Base-by-base conservation (phyloP, 83 land plant genomes). In the Isoetes engelmannii region DNA sequence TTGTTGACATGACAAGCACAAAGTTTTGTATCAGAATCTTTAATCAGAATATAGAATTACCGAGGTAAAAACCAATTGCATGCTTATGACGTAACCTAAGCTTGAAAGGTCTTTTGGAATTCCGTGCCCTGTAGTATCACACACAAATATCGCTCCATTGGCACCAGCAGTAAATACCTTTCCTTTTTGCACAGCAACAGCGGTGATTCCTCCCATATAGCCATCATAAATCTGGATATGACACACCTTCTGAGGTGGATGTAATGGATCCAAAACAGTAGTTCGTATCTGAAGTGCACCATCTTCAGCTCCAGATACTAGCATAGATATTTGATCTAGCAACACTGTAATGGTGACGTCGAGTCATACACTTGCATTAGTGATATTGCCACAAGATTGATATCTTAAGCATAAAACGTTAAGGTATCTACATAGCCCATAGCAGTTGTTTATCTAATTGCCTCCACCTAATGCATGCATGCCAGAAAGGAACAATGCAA, bases 141-240 rank as follows among this genome's bases (percentile, higher is more conserved):
- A 5, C 45, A 45, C 13, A 42, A 67, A 78, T 0, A 78, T 67
- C 15, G 69, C 75, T n/a, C 80, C 80, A 54, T 67, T 73, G 42
- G 67, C 78, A 8, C 80, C 80, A 0, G 68, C 80, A 20, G 72
- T 73, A 47, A 48, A 78, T 8, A 78, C 18, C 7, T 54, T 68
- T 4, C 61, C 67, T 4, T 68, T 61, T 44, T 21, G 48, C 15
- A 69, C 71, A 18, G 72, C 55, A 5, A 78, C 3, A 68, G 67
- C 59, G 2, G 65, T 74, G 4, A 78, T 60, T 5, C 78, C 71
- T 4, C 68, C 77, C 21, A 48, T 5, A 18, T 73, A 78, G 28
- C 78, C 78, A 63, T 78, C 80, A 55, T 78, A 78, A 9, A 73
- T 57, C 21, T 69, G 80, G 5, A 73, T 20, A 49, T 78, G 77